Evolutionary conservation across 805 yeast genomes (phyloP), one percentile per base, ranked within the genome.

Genomic region (Starmerella bombi): DNA sequence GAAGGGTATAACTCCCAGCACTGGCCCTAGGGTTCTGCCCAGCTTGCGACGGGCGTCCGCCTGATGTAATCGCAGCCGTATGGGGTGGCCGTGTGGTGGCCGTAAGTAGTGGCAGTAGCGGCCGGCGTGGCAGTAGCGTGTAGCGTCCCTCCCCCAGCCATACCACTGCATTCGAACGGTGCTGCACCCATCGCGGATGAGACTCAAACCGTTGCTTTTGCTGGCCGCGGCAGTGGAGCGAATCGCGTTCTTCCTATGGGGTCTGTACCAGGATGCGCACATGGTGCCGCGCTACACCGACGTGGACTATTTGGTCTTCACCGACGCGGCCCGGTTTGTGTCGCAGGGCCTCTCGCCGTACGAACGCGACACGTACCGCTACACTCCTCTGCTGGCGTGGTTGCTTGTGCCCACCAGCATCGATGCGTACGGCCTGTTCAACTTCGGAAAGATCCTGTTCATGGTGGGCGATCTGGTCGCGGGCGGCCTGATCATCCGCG

Each of bases 341-440:
- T 65, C 65, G 49, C 72, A 74, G 3, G 68, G 67, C 1, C 35
- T 50, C 20, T 77, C 93, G 0, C 98, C 98, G 1, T 91, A 81
- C 53, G 50, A 58, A 17, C 66, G 98, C 46, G 94, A 79, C 41
- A 91, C 98, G 0, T 91, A 88, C 54, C 64, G 98, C 34, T 91
- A 91, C 54, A 88, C 98, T 0, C 98, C 98, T 9, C 58, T 91
- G 28, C 62, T 91, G 25, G 76, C 95, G 9, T 84, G 94, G 91
- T 45, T 82, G 22, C 61, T 91, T 30, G 57, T 75, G 1, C 96
- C 96, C 1, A 80, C 82, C 22, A 64, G 71, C 2, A 46, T 49
- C 35, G 29, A 23, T 12, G 2, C 14, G 32, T 18, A 21, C 16
- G 46, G 52, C 48, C 55, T 58, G 44, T 70, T 71, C 52, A 69